Evolutionary conservation across 164 flowering plant genomes (phyloP), one percentile per base, ranked within the genome.

Genomic region (Stephania cephalantha): DNA sequence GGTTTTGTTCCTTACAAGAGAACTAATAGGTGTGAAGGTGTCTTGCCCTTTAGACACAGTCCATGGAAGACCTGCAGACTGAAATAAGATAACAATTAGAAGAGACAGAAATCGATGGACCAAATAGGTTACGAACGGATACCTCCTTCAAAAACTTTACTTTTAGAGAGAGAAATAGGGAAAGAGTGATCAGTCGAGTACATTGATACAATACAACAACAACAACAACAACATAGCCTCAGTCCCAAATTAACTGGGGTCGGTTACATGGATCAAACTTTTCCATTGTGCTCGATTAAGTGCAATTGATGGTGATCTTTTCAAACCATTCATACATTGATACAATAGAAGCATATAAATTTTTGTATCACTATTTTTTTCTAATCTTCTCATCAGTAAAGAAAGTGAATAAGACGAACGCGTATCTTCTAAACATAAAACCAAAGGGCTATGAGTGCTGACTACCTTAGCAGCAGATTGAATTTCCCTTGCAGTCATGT

Each of bases 31-130:
- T 25, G 99, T 95, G 87, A 93, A 95, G 45, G 99, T 93, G 82
- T 95, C 99, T 84, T 91, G 97, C 74, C 98, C 99, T 82, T 95
- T 95, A 65, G 99, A 89, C 30, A 91, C 82, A 25, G 93, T 88
- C 99, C 98, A 95, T 52, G 99, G 99, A 78, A 95, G 96, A 79
- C 99, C 99, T 84, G 95, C 96, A 82, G 96, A 78, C 97, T 95
- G n/a, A 18, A 5, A 58, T 17, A 58, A 81, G 69, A 63, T 18
- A 7, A 73, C 1, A 11, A 66, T 46, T 6, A 35, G 71, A 42
- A 77, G 70, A 18, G 4, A 66, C 5, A 35, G 42, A 35, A 35
- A 35, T 42, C 46, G 18, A 69, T n/a, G 20, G 9, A 69, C 35
- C 2, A 13, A 69, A 11, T 48, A 69, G 46, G 13, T 67, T 31